A percentile compares a stretch with the other conserved stretches of the same genome.
These are phyloP conservation scores for Westerdykella aurantiaca DNA, from an alignment of 2,329 filamentous ascomycete species.

Conservation along the genomic window DNA sequence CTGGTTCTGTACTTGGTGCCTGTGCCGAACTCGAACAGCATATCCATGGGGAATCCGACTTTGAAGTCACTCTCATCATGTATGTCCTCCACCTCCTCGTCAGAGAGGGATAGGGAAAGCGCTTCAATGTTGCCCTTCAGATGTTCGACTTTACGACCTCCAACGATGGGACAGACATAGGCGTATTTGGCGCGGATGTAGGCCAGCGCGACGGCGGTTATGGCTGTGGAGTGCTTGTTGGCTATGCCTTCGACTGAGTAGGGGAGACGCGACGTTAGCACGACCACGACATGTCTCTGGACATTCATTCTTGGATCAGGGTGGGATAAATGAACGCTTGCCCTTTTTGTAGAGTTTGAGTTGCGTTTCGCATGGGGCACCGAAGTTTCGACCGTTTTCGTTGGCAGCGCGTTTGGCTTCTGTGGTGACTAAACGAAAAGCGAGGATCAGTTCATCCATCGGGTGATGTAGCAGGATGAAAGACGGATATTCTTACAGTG, in stretches of 20 bases:
- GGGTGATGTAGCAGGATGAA: no score
- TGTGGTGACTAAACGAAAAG: conserved; percentile 20
- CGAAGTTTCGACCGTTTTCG: conserved; percentile 33
- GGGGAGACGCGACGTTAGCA: conserved; percentile 52
- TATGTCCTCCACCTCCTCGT: conserved; percentile 51
- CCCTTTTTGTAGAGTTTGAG: conserved; percentile 48
- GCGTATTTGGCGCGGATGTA: conserved; percentile 66
- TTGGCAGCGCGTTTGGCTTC: conserved; percentile 24
- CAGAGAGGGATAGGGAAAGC: conserved; percentile 47
- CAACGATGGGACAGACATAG: conserved; percentile 65
- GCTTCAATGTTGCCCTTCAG: conserved; percentile 63
- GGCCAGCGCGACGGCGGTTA: conserved; percentile 59
- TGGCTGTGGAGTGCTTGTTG: conserved; percentile 48
- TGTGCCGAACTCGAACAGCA: conserved; percentile 35
- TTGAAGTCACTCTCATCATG: conserved; percentile 51
- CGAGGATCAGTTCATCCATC: no score
- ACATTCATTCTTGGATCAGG: no score
- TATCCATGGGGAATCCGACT: conserved; percentile 49
- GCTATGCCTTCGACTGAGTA: conserved; percentile 49
- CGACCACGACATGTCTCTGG: no score
- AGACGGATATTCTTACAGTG: conserved; percentile 17
- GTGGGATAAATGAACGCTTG: no score
- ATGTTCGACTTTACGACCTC: conserved; percentile 62
- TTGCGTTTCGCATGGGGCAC: conserved; percentile 45
- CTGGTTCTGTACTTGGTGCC: conserved; percentile 21